Conservation (phyloP, 2,329 filamentous ascomycete genomes). For the Nakataea oryzae region DNA sequence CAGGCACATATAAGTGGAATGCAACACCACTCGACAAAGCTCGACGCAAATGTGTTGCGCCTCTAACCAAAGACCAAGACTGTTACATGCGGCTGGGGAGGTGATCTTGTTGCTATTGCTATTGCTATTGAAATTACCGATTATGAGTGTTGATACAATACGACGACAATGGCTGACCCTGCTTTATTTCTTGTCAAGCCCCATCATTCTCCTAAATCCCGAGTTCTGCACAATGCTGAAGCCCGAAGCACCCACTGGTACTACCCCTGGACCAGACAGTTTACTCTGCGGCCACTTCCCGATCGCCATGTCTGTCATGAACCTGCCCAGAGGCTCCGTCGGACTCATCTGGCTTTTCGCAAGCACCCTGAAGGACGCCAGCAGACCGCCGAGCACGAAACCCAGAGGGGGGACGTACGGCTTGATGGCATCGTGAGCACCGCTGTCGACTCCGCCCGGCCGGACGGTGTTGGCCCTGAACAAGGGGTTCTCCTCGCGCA, state of each 20-base stretch:
- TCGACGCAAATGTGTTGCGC: no score
- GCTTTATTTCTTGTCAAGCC: conserved; percentile 10
- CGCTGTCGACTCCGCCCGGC: conserved; percentile 46
- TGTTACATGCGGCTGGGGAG: no score
- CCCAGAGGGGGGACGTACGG: conserved; percentile 26
- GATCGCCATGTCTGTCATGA: conserved; percentile 34
- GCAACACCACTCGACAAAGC: background rate
- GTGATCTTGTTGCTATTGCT: no score
- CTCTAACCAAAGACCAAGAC: no score
- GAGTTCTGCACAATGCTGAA: conserved; percentile 24
- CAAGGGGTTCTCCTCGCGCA: conserved; percentile 30
- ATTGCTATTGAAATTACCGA: no score
- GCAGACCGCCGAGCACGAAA: conserved; percentile 13
- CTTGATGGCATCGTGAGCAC: conserved; percentile 27
- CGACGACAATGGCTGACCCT: no score
- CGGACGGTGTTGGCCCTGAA: conserved; percentile 48
- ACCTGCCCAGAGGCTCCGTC: conserved; percentile 30
- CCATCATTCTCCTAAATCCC: conserved; percentile 22
- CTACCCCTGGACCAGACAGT: conserved; percentile 17
- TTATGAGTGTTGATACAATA: no score
- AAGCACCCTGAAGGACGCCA: conserved; percentile 13
- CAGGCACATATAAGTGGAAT: background rate
- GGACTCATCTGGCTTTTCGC: conserved; percentile 23
- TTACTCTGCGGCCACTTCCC: conserved; percentile 20
- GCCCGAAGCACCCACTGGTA: conserved; percentile 17